A percentile compares a stretch with the other conserved stretches of the same genome.
Conservation (phyloP, 768 basidiomycete species). For the Naematelia aurantialba region DNA sequence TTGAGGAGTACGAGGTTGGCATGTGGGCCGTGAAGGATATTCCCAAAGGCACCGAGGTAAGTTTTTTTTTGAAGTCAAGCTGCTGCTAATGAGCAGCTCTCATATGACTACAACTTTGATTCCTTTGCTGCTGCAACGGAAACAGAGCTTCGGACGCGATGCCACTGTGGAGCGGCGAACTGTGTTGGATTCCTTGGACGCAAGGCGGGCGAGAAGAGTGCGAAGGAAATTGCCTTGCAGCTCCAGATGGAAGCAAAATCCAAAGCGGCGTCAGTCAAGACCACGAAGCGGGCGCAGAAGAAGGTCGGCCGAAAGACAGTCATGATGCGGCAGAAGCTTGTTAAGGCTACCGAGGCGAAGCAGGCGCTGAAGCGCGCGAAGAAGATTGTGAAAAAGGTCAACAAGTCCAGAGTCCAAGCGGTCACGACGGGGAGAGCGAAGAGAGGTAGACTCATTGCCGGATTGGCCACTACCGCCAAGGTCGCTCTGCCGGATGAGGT, state of each 20-base stretch:
- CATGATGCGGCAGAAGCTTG: neutral
- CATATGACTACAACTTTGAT: conserved; percentile 51
- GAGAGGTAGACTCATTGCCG: neutral
- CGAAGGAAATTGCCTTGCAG: conserved; percentile 18
- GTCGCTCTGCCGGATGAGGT: neutral
- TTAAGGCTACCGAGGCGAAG: conserved; percentile 2
- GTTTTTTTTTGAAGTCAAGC: conserved; percentile 1
- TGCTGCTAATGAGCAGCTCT: conserved; percentile 31
- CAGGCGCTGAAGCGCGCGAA: conserved; percentile 9
- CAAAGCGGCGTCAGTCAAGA: conserved; percentile 2
- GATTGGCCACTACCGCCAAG: neutral
- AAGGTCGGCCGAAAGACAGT: neutral
- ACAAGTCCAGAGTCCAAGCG: conserved; percentile 4
- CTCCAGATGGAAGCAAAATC: conserved; percentile 2
- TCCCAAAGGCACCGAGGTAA: conserved; percentile 47
- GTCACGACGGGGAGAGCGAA: conserved; percentile 7
- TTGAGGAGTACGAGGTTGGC: conserved; percentile 52
- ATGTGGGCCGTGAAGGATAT: conserved; percentile 51
- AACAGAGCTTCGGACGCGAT: conserved; percentile 41
- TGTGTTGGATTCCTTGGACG: conserved; percentile 48
- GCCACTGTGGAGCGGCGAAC: conserved; percentile 47
- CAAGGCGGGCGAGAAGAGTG: conserved; percentile 29
- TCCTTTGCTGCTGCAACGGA: conserved; percentile 37
- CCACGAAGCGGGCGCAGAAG: neutral
- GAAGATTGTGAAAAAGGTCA: conserved; percentile 3